Percentiles rank a stretch among this genome's conserved stretches.
Conservation (phyloP, 176 grass and related monocot genomes). For the Triticum dicoccoides region DNA sequence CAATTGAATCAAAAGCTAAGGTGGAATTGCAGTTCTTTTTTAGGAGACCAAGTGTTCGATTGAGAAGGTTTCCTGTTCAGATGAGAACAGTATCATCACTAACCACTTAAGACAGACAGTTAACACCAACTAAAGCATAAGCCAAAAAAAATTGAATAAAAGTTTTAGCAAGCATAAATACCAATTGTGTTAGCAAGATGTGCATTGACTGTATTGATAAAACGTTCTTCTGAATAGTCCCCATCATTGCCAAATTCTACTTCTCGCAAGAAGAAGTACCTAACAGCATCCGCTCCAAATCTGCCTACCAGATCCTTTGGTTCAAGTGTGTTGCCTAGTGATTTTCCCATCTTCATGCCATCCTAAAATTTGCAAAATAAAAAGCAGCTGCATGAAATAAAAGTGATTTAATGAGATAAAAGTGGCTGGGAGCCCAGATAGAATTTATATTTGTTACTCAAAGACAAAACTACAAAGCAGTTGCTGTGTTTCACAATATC, state of each 20-base stretch:
- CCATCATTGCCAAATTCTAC: slow-evolving; percentile 95
- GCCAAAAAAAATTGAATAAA: background rate
- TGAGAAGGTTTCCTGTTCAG: slow-evolving; percentile 88
- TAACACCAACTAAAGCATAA: slow-evolving; percentile 16
- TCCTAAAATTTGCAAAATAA: slow-evolving; percentile 87
- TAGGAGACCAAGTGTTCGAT: slow-evolving; percentile 86
- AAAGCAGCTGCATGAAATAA: slow-evolving; percentile 51
- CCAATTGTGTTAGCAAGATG: slow-evolving; percentile 97
- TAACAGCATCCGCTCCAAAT: slow-evolving; percentile 89
- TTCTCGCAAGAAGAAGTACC: slow-evolving; percentile 95
- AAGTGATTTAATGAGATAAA: slow-evolving; percentile 38
- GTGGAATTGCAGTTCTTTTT: slow-evolving; percentile 93
- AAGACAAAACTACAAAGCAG: background rate
- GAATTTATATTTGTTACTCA: background rate
- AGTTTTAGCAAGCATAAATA: slow-evolving; percentile 34
- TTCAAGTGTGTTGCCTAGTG: slow-evolving; percentile 95
- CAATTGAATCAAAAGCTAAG: slow-evolving; percentile 64
- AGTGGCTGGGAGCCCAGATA: background rate
- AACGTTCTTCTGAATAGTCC: slow-evolving; percentile 95
- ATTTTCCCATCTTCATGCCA: slow-evolving; percentile 99
- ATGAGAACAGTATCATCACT: slow-evolving; percentile 21
- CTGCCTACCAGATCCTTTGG: slow-evolving; percentile 79
- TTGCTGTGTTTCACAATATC: background rate
- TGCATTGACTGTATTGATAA: slow-evolving; percentile 95
- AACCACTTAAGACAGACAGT: background rate